Evolutionary conservation across 768 basidiomycete species (phyloP).

Genomic region (Leccinellum albellum): DNA sequence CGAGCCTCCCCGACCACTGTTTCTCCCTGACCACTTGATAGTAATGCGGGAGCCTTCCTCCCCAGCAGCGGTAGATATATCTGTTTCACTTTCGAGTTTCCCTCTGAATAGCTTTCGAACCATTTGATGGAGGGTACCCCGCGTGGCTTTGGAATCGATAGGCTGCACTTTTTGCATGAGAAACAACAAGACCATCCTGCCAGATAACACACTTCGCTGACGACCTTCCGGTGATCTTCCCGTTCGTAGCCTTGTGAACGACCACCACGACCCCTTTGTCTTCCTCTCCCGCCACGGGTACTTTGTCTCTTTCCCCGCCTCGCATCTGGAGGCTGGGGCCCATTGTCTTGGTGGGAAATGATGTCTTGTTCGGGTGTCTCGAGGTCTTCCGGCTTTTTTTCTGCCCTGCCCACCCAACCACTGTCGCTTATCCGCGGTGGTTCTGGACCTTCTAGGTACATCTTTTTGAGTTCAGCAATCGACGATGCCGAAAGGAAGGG

Average conservation of each 20-base stretch:
- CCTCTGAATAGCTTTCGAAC: slow-evolving; percentile 80
- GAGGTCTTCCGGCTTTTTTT: slow-evolving; percentile 31
- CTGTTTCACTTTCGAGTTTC: slow-evolving; percentile 82
- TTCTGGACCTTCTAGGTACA: slow-evolving; percentile 79
- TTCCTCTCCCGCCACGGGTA: slow-evolving; percentile 39
- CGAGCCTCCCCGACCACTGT: slow-evolving; percentile 44
- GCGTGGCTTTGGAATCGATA: slow-evolving; percentile 73
- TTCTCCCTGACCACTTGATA: slow-evolving; percentile 70
- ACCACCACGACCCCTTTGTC: slow-evolving; percentile 44
- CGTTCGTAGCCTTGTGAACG: slow-evolving; percentile 37
- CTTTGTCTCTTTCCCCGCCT: slow-evolving; percentile 40
- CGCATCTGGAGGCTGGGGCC: slow-evolving; percentile 23
- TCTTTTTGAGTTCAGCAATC: slow-evolving; percentile 60
- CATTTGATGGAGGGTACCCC: slow-evolving; percentile 78
- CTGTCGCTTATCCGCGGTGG: slow-evolving; percentile 69
- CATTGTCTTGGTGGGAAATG: slow-evolving; percentile 6
- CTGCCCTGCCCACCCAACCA: slow-evolving; percentile 63
- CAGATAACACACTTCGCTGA: slow-evolving; percentile 68
- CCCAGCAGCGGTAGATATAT: slow-evolving; percentile 41
- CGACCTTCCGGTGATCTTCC: slow-evolving; percentile 69
- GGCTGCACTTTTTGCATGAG: slow-evolving; percentile 47
- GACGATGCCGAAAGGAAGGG: slow-evolving; percentile 61
- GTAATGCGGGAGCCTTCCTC: slow-evolving; percentile 74
- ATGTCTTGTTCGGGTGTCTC: slow-evolving; percentile 11
- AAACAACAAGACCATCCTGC: slow-evolving; percentile 6